These are phyloP conservation scores for Suillus cothurnatus DNA, from an alignment of 768 basidiomycete species.

Conservation along the genomic window DNA sequence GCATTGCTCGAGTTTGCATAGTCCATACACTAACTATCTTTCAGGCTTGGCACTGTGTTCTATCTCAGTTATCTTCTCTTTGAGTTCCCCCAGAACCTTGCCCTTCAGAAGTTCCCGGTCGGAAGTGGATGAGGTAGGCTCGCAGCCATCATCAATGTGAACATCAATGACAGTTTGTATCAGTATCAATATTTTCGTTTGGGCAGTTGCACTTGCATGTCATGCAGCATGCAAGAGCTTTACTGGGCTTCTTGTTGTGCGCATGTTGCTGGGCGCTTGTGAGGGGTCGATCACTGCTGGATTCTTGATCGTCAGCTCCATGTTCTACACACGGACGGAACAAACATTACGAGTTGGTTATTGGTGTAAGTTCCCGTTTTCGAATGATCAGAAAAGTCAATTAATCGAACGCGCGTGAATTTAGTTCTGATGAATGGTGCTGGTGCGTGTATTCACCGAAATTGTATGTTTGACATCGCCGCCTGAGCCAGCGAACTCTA, in stretches of 20 bases:
- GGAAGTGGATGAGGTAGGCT: conserved; percentile 71
- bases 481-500: conserved; percentile 20
- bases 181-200: conserved; percentile 62
- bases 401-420: neutral
- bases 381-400: neutral
- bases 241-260: conserved; percentile 57
- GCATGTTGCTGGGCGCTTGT: conserved; percentile 64
- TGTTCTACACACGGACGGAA: conserved; percentile 70
- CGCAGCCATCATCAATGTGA: neutral
- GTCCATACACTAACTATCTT: neutral
- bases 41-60: conserved; percentile 68
- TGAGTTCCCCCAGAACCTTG: conserved; percentile 68
- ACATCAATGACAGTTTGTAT: neutral
- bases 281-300: conserved; percentile 68
- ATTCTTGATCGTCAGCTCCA: conserved; percentile 67
- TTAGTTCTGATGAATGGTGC: conserved; percentile 70
- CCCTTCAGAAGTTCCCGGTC: conserved; percentile 64
- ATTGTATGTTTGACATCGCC: neutral
- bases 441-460: conserved; percentile 39
- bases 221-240: conserved; percentile 73
- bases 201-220: conserved; percentile 55
- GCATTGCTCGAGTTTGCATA: neutral
- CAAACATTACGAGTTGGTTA: conserved; percentile 65
- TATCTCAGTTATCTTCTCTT: conserved; percentile 67
- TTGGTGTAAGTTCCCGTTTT: conserved; percentile 54